A percentile compares a stretch with the other conserved stretches of the same genome.
Conservation (phyloP, 345 rosid species). For the Eucalyptus virginea region DNA sequence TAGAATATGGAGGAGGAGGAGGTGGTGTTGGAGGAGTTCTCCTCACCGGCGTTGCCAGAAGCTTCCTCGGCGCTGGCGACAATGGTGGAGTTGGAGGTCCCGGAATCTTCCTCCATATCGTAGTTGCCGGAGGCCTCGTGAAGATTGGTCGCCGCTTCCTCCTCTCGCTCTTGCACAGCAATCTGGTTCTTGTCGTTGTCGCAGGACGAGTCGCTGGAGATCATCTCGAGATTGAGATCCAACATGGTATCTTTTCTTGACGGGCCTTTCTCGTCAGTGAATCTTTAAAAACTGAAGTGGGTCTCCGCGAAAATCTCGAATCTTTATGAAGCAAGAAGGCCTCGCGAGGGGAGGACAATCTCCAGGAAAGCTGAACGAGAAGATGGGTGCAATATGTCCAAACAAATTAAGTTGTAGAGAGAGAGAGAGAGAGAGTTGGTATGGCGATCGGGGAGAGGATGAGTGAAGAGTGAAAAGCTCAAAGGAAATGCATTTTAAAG, state of each 20-base stretch:
- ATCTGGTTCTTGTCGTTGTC: neutral
- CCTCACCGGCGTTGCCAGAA: conserved; percentile 9
- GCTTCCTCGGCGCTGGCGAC: conserved; percentile 19
- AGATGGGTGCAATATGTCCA: neutral
- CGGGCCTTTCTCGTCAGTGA: neutral
- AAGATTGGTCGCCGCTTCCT: neutral
- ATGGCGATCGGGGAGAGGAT: conserved; percentile 2
- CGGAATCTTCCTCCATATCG: conserved; percentile 20
- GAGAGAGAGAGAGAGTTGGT: neutral
- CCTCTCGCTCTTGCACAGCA: neutral
- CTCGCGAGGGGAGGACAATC: neutral
- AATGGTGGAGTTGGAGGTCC: conserved; percentile 37
- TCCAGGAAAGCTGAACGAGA: neutral
- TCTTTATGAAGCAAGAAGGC: neutral
- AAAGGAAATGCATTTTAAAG: neutral
- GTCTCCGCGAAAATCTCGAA: neutral
- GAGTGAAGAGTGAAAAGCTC: neutral
- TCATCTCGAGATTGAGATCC: conserved; percentile 57
- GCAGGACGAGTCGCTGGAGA: conserved; percentile 14
- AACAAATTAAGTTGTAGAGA: neutral
- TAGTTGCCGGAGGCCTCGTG: neutral
- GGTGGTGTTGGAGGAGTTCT: conserved; percentile 18
- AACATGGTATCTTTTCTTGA: conserved; percentile 9
- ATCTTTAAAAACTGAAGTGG: neutral
- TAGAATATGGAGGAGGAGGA: conserved; percentile 28